phyloP scores from a whole-genome alignment of 192 early-diverging fungal genomes.

The Backusella parvicylindrica region DNA sequence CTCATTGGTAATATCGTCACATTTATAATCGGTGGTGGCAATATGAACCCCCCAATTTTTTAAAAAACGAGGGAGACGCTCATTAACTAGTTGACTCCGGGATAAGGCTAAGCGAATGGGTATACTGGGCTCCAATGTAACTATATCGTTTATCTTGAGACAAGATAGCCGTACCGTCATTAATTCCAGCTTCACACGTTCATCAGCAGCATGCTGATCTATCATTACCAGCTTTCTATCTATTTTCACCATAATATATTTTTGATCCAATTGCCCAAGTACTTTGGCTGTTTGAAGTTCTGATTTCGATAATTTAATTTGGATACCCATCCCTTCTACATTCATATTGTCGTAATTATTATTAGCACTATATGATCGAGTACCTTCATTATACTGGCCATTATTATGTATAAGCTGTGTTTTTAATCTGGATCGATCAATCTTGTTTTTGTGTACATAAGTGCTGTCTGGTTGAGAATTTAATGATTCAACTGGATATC shows the following conservation, averaged over 20 bases:
- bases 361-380: neutral
- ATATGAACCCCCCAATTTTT: neutral
- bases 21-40: neutral
- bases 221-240: slow-evolving; percentile 45
- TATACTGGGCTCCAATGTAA: neutral
- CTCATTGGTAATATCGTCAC: neutral
- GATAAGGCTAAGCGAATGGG: slow-evolving; percentile 27
- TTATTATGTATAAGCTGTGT: neutral
- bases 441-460: neutral
- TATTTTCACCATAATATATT: slow-evolving; percentile 51
- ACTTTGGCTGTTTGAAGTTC: slow-evolving; percentile 41
- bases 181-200: slow-evolving; percentile 64
- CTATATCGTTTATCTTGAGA: neutral
- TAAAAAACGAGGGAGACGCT: neutral
- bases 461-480: neutral
- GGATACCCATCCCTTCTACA: neutral
- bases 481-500: neutral
- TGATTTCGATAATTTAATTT: slow-evolving; percentile 8
- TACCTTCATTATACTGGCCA: neutral
- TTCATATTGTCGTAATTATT: neutral
- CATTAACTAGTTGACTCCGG: neutral
- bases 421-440: neutral
- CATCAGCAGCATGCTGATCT: slow-evolving; percentile 83
- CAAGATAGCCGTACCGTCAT: slow-evolving; percentile 38
- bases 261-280: slow-evolving; percentile 63